phyloP scores from a whole-genome alignment of 768 basidiomycete genomes.

The Russula ochroleuca region DNA sequence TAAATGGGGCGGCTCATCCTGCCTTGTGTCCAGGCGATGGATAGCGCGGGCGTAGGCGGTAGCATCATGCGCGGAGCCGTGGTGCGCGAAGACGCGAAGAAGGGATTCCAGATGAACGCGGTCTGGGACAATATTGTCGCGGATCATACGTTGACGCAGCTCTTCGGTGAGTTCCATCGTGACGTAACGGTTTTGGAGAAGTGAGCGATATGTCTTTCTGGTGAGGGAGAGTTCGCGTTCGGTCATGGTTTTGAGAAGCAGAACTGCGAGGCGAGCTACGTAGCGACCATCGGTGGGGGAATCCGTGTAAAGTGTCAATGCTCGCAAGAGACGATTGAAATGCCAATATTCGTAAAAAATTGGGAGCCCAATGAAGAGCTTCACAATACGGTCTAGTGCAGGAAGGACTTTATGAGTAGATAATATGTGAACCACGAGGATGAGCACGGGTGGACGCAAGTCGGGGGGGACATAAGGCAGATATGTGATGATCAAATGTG shows the following conservation, averaged over 20 bases:
- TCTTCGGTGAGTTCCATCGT: slow-evolving; percentile 47
- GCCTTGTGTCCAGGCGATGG: slow-evolving; percentile 29
- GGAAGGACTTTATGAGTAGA: slow-evolving; percentile 46
- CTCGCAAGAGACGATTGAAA: slow-evolving; percentile 28
- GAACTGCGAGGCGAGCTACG: slow-evolving; percentile 13
- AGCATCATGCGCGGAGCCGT: slow-evolving; percentile 43
- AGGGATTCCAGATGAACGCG: slow-evolving; percentile 46
- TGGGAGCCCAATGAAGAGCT: slow-evolving; percentile 32
- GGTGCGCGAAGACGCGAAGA: slow-evolving; percentile 45
- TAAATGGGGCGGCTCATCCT: slow-evolving; percentile 5
- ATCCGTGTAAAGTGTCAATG: slow-evolving; percentile 12
- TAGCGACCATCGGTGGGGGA: slow-evolving; percentile 13
- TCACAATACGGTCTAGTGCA: slow-evolving; percentile 44
- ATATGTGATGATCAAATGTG: slow-evolving; percentile 43
- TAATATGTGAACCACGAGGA: slow-evolving; percentile 47
- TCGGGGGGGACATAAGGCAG: slow-evolving; percentile 34
- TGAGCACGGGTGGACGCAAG: slow-evolving; percentile 43
- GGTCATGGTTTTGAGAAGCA: slow-evolving; percentile 23
- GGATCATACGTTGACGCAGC: slow-evolving; percentile 43
- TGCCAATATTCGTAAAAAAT: slow-evolving; percentile 28
- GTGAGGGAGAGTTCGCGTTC: slow-evolving; percentile 19
- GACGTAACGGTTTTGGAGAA: slow-evolving; percentile 43
- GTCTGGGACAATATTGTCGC: slow-evolving; percentile 40
- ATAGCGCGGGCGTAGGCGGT: slow-evolving; percentile 41
- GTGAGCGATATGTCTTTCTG: slow-evolving; percentile 7